These are phyloP conservation scores for Nicotiana attenuata DNA, from an alignment of 257 asterid species.

Conservation along the genomic window DNA sequence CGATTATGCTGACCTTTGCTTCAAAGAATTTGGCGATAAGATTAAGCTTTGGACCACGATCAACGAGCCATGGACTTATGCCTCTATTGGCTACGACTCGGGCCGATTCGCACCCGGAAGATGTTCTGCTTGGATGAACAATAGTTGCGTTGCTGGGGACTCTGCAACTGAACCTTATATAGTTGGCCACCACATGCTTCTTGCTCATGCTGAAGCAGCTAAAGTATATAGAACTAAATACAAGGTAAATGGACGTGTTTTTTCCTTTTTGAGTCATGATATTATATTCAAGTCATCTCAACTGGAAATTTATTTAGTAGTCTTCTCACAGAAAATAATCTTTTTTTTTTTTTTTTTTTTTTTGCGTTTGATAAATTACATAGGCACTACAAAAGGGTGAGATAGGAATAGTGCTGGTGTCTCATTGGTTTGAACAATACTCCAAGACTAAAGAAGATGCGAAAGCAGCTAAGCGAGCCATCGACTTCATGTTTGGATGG, in stretches of 20 bases:
- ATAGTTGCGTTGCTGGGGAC: conserved; percentile 16
- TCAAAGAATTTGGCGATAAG: conserved; percentile 22
- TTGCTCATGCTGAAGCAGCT: conserved; percentile 17
- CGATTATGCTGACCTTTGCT: conserved; percentile 21
- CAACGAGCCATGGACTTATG: conserved; percentile 18
- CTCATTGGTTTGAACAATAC: conserved; percentile 9
- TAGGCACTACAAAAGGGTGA: conserved; percentile 21
- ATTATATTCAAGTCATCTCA: not conserved
- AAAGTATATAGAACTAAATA: conserved; percentile 15
- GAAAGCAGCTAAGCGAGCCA: conserved; percentile 9
- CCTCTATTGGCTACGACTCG: conserved; percentile 2
- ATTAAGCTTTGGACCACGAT: conserved; percentile 19
- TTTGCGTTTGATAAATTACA: not conserved
- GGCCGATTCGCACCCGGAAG: conserved; percentile 18
- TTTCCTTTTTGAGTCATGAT: not conserved
- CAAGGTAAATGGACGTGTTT: conserved; percentile 3
- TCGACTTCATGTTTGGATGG: conserved; percentile 15
- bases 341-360: not conserved
- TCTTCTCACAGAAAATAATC: not conserved
- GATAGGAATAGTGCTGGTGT: conserved; percentile 12
- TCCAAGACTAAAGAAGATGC: not conserved
- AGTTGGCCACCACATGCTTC: conserved; percentile 26
- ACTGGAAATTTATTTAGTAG: not conserved
- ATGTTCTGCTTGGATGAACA: conserved; percentile 17
- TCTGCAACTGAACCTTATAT: conserved; percentile 27